phyloP scores from a whole-genome alignment of 208 protist species.

The Crithidia sp. region DNA sequence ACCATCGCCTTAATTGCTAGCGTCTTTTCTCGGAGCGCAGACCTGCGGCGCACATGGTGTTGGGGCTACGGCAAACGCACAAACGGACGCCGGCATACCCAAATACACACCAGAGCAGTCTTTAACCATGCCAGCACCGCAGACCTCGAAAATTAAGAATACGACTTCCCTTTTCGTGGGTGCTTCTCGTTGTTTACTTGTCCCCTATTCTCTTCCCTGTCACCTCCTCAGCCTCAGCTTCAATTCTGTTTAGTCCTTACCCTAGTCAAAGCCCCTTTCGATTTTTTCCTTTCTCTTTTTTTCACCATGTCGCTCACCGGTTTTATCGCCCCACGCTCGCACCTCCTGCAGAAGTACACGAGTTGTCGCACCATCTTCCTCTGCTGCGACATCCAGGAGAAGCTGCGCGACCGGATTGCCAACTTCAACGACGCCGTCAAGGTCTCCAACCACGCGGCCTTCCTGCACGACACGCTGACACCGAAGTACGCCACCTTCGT shows the following conservation, averaged over 20 bases:
- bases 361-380: constrained; percentile 52
- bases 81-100: no score
- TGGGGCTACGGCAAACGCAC: no score
- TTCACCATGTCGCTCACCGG: not conserved
- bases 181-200: no score
- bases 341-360: constrained; percentile 33
- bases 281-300: constrained; percentile 7
- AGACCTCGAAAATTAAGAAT: no score
- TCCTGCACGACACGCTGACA: constrained; percentile 38
- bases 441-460: constrained; percentile 68
- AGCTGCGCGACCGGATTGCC: constrained; percentile 38
- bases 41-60: no score
- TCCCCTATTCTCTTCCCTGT: no score
- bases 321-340: constrained; percentile 16
- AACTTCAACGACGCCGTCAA: constrained; percentile 67
- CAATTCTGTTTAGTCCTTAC: not conserved
- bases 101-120: no score
- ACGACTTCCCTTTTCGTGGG: no score
- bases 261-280: not conserved
- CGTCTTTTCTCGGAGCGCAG: no score
- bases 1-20: no score
- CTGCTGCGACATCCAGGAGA: constrained; percentile 74
- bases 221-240: no score
- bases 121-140: no score
- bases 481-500: constrained; percentile 58